Evolutionary conservation across 2,329 filamentous ascomycete species (phyloP).

Genomic region (Stagonosporopsis chrysanthemi): DNA sequence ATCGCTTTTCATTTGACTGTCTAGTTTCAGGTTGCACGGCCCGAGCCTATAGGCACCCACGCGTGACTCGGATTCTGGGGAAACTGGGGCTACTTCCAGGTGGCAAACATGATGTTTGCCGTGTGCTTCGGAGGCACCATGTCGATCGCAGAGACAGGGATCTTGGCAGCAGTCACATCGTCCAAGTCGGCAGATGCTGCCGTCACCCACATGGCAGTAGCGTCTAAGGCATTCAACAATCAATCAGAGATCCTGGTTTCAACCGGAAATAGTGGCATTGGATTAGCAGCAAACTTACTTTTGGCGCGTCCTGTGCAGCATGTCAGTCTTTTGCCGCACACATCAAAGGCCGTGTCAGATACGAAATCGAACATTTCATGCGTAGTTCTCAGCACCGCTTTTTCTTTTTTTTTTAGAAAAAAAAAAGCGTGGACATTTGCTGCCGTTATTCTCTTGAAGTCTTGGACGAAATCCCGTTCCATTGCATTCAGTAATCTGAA

Average conservation of each 20-base stretch:
- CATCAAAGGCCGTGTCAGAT: neutral
- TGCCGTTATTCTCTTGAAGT: neutral
- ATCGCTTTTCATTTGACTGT: neutral
- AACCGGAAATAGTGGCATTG: neutral
- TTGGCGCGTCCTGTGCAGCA: neutral
- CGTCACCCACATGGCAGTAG: neutral
- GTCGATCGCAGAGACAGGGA: neutral
- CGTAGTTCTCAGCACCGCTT: neutral
- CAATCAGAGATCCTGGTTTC: neutral
- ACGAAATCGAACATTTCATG: neutral
- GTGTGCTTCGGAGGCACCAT: neutral
- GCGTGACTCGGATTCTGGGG: neutral
- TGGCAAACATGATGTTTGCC: neutral
- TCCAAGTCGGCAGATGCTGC: neutral
- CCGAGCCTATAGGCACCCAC: neutral
- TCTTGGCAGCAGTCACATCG: neutral
- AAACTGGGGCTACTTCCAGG: neutral
- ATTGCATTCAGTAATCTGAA: neutral
- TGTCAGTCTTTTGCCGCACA: neutral
- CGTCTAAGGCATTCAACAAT: neutral
- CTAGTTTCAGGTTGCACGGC: neutral
- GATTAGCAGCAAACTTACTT: conserved; percentile 1
- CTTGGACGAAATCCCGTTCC: neutral
- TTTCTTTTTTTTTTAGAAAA: neutral
- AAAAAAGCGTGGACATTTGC: neutral